Conservation (phyloP, 2,329 filamentous ascomycete species). For the Helotiales sp. region DNA sequence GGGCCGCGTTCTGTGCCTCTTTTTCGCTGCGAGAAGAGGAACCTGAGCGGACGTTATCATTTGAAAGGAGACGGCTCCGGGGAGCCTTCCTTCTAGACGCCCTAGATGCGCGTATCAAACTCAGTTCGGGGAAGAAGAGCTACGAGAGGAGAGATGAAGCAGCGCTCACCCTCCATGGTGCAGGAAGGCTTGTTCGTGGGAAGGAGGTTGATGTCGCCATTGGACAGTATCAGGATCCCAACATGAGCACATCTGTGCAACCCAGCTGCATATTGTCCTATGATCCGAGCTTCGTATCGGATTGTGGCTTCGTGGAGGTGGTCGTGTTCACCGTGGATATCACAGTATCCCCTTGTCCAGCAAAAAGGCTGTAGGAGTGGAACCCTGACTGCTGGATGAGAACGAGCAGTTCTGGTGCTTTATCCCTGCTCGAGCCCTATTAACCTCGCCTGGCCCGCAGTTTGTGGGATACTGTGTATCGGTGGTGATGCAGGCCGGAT, state of each 20-base stretch:
- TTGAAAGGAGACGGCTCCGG: background rate
- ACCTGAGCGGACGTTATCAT: background rate
- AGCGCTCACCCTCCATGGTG: no score
- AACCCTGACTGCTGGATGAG: background rate
- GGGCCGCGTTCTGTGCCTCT: background rate
- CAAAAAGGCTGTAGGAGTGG: background rate
- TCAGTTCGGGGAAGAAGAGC: background rate
- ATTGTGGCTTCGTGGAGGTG: background rate
- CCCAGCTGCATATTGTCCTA: background rate
- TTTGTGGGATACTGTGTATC: no score
- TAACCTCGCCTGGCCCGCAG: no score
- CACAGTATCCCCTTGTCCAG: no score
- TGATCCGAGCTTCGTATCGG: background rate
- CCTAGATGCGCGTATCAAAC: background rate
- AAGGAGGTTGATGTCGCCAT: background rate
- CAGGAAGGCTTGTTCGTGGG: background rate
- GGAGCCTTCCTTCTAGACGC: background rate
- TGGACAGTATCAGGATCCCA: background rate
- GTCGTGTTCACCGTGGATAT: background rate
- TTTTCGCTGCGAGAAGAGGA: no score
- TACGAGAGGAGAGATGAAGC: background rate
- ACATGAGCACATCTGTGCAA: background rate
- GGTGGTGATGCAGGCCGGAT: no score
- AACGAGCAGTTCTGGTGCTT: no score
- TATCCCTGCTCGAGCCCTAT: no score